Conservation (phyloP, 495 filamentous ascomycete genomes). For the Neurospora sp. region DNA sequence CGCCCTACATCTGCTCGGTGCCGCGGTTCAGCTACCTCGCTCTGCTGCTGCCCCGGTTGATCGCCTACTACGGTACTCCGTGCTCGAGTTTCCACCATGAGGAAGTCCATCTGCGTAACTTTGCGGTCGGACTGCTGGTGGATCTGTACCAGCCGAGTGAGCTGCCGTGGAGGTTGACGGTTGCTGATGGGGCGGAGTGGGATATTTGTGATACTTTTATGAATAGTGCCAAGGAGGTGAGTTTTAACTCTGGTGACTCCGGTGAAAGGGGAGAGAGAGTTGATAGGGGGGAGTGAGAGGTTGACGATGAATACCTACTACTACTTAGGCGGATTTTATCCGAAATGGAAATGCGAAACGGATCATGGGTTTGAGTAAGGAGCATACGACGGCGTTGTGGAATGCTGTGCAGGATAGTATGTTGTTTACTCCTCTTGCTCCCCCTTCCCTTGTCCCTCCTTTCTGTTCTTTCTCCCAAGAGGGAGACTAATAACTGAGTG, state of each 20-base stretch:
- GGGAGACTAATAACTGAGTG: neutral
- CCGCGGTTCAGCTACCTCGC: conserved; percentile 65
- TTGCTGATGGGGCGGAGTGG: conserved; percentile 49
- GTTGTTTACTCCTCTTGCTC: conserved; percentile 19
- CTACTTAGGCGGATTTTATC: conserved; percentile 66
- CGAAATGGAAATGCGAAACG: conserved; percentile 84
- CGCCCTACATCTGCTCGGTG: conserved; percentile 43
- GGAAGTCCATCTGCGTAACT: conserved; percentile 58
- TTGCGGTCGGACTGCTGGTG: conserved; percentile 77
- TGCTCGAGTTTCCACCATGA: conserved; percentile 78
- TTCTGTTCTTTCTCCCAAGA: neutral
- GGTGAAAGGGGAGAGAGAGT: no score
- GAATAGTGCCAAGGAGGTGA: conserved; percentile 82
- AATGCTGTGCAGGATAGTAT: conserved; percentile 68
- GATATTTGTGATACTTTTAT: conserved; percentile 85
- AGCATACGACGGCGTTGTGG: conserved; percentile 83
- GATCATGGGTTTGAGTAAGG: conserved; percentile 86
- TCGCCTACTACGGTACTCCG: conserved; percentile 59
- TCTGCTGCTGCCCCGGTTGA: conserved; percentile 67
- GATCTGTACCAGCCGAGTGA: conserved; percentile 56
- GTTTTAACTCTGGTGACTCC: neutral
- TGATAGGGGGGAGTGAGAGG: no score
- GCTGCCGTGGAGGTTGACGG: conserved; percentile 68
- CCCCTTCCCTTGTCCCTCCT: neutral
- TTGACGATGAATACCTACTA: no score